phyloP scores from a whole-genome alignment of 805 yeast species.

The Ogataea allantospora region DNA sequence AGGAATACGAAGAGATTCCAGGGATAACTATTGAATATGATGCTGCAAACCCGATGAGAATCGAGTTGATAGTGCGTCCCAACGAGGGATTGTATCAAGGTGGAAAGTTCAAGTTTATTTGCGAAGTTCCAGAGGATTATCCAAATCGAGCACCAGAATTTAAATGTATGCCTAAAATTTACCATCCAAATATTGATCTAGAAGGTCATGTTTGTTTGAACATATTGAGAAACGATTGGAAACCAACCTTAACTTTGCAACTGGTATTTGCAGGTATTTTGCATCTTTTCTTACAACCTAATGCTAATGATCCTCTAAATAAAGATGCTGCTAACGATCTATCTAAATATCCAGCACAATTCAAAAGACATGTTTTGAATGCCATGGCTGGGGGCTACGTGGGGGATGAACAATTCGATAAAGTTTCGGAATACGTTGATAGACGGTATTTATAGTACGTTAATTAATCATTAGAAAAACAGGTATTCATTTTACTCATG shows the following conservation, averaged over 20 bases:
- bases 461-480: too few relatives aligned
- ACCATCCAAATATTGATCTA: constrained; percentile 90
- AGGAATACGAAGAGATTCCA: constrained; percentile 57
- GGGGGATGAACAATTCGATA: constrained; percentile 58
- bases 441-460: constrained; percentile 4
- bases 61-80: constrained; percentile 58
- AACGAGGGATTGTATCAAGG: constrained; percentile 67
- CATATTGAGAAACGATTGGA: constrained; percentile 93
- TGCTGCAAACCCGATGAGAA: constrained; percentile 58
- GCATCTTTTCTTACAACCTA: constrained; percentile 85
- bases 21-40: constrained; percentile 53
- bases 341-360: constrained; percentile 43
- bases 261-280: constrained; percentile 81
- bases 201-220: constrained; percentile 91
- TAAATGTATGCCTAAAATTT: constrained; percentile 65
- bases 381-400: constrained; percentile 76
- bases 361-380: constrained; percentile 53
- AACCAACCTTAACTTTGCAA: constrained; percentile 83
- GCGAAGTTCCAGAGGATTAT: constrained; percentile 64
- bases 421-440: constrained; percentile 38
- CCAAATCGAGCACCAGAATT: constrained; percentile 95
- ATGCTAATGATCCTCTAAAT: constrained; percentile 88
- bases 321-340: constrained; percentile 78
- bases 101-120: constrained; percentile 71
- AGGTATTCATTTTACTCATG: constrained; percentile 5